Percentiles rank a stretch among this genome's conserved stretches.
Conservation (phyloP, 169 alveolate species). For the Plasmodium malariae region DNA sequence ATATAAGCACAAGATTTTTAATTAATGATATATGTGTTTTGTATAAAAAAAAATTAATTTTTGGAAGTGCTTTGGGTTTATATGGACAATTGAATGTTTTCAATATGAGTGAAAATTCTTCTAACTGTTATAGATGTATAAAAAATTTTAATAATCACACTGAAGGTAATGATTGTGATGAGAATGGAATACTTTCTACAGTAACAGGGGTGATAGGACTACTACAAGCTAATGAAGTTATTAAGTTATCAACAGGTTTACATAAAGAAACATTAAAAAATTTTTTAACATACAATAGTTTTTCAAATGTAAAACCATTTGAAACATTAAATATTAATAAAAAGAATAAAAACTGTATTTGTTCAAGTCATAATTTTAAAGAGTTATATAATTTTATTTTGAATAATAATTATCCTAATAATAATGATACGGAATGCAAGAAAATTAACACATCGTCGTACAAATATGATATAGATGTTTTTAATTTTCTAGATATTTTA, state of each 20-base stretch:
- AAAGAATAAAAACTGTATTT: conserved; percentile 76
- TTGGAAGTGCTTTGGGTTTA: conserved; percentile 83
- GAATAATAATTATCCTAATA: neutral
- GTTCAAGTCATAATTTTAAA: conserved; percentile 19
- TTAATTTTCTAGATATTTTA: conserved; percentile 56
- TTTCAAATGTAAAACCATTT: conserved; percentile 78
- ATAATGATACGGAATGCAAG: conserved; percentile 1
- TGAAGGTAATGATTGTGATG: conserved; percentile 79
- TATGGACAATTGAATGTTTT: conserved; percentile 86
- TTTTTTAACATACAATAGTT: conserved; percentile 79
- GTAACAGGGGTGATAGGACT: conserved; percentile 85
- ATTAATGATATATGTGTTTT: conserved; percentile 83
- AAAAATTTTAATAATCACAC: conserved; percentile 75
- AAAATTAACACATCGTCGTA: conserved; percentile 12
- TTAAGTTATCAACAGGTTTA: conserved; percentile 79
- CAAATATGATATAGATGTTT: conserved; percentile 46
- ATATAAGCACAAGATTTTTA: conserved; percentile 82
- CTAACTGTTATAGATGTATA: conserved; percentile 84
- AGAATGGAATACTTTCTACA: conserved; percentile 83
- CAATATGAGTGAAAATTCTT: conserved; percentile 28
- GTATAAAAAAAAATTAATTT: conserved; percentile 80
- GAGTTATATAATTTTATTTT: conserved; percentile 33
- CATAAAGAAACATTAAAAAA: conserved; percentile 67
- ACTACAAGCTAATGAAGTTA: conserved; percentile 85
- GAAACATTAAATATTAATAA: conserved; percentile 76